Evolutionary conservation across 73 alveolate genomes (phyloP).

Genomic region (Paramecium tetraurelia): DNA sequence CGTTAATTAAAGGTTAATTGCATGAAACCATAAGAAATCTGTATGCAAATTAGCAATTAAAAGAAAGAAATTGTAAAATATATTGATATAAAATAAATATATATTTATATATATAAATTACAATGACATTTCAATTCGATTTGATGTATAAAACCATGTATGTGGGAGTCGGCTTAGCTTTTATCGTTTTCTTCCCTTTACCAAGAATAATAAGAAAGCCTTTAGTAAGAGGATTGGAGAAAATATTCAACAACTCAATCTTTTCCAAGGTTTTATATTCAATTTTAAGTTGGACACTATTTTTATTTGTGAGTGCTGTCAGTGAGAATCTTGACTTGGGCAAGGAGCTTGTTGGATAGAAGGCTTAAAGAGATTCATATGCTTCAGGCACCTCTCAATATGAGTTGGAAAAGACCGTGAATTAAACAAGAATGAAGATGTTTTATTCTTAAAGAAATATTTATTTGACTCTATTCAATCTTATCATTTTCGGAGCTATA

Average conservation of each 20-base stretch:
- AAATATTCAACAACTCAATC: neutral
- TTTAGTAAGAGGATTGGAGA: neutral
- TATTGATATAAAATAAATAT: neutral
- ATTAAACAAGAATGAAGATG: constrained; percentile 20
- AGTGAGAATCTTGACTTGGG: neutral
- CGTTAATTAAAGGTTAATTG: neutral
- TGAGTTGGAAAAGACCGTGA: constrained; percentile 31
- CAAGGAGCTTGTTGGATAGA: neutral
- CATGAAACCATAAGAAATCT: neutral
- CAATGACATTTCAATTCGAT: neutral
- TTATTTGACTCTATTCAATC: neutral
- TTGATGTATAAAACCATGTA: neutral
- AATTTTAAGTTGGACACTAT: neutral
- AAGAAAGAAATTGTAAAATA: neutral
- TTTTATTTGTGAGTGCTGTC: neutral
- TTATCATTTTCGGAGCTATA: neutral
- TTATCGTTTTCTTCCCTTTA: neutral
- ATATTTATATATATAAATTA: neutral
- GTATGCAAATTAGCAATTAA: neutral
- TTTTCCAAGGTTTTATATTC: neutral
- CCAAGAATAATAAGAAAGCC: constrained; percentile 41
- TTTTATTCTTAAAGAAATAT: constrained; percentile 21
- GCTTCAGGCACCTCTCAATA: neutral
- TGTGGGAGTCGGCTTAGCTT: constrained; percentile 12
- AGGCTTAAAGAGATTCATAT: neutral